Base-by-base conservation (phyloP, 1,284 basidiomycete genomes). In the Sphaerobolus stellatus region DNA sequence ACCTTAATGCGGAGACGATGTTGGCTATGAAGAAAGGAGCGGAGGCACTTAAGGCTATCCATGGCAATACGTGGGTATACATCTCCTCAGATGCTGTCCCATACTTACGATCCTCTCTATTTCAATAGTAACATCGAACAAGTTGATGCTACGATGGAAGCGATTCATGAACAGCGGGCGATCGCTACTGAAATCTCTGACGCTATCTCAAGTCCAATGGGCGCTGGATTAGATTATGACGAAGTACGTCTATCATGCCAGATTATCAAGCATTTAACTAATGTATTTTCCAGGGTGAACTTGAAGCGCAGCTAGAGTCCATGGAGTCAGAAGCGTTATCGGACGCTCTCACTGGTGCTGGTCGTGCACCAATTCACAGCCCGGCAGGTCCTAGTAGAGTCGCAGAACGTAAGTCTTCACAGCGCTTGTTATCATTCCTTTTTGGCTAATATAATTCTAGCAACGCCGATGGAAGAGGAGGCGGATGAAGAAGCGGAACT, bases 1-100 rank as follows among this genome's bases (percentile, higher is more conserved):
- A 98, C 77, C 84, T 99, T 74, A 99, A 99, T 73, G 89, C 93
- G 66, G 95, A 98, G 80, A 98, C 94, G 28, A 95, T 99, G 92
- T 78, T 84, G 27, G 95, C 93, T 27, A 98, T 99, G 94, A 95
- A 94, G 86, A 91, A 92, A 73, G 97, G 93, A 40, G 84, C 94
- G 0, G 87, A 90, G 60, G 97, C 92, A 16, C 81, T 99, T 69
- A 91, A 91, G 75, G 81, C 83, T 46, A 98, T 99, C 56, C 97
- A 99, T 67, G 88, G 88, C 53, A 88, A 86, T 66, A 81, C 98
- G 93, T 96, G 61, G 68, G 92, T 20, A 25, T 24, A 54, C 48
- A 30, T 57, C 47, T 56, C 50, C 46, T 52, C 50, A 57, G n/a
- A 36, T 43, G 36, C 45, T 51, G 14, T 22, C 31, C 45, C 60